phyloP scores from a whole-genome alignment of 352 stramenopile species.

The Globisporangium mamillatum region DNA sequence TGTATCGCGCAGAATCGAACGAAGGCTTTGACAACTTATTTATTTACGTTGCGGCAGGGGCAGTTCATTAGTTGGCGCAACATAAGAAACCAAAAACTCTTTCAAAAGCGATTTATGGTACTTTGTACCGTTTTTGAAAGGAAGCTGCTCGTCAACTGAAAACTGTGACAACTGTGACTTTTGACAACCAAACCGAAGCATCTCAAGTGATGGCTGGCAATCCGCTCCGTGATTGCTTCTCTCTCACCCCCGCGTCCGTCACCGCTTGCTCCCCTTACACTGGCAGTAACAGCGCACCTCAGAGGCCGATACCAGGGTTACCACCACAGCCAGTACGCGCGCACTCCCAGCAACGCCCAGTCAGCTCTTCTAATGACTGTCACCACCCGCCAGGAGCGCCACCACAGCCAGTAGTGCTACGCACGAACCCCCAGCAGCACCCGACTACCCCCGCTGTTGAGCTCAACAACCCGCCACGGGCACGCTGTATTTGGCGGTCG shows the following conservation, averaged over 20 bases:
- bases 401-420: too few species aligned
- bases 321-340: background rate
- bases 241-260: background rate
- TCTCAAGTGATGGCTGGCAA: background rate
- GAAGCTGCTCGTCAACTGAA: background rate
- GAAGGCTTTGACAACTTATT: too few species aligned
- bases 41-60: too few species aligned
- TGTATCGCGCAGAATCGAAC: too few species aligned
- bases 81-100: background rate
- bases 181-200: background rate
- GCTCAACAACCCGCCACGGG: too few species aligned
- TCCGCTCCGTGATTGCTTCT: constrained; percentile 4
- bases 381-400: too few species aligned
- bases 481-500: too few species aligned
- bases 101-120: background rate
- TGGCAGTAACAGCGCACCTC: background rate
- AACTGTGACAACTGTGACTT: background rate
- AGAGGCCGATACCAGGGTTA: background rate
- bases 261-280: background rate
- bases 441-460: too few species aligned
- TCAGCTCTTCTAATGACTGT: too few species aligned
- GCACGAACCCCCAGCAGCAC: too few species aligned
- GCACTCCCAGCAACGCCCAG: background rate
- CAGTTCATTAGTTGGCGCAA: too few species aligned
- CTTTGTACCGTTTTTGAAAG: background rate